Base-by-base conservation (phyloP, 2,329 filamentous ascomycete species). In the Rhexocercosporidium sp. region DNA sequence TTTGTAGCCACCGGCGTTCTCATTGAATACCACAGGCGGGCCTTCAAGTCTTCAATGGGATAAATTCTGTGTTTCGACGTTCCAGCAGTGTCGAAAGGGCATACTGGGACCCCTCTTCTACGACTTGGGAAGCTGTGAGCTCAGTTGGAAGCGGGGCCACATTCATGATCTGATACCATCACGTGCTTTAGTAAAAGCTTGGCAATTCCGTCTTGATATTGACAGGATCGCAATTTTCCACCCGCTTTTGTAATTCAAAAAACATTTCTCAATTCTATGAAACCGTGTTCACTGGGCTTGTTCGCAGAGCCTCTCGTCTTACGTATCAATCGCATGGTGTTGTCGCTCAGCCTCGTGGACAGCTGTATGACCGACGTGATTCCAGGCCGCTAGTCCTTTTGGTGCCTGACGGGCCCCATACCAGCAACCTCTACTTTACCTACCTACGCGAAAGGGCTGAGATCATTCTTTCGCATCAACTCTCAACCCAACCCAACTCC, bases 391-490 rank as follows among this genome's bases (percentile, higher is more conserved):
- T 44, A 41, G 54, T 44, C 41, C 3, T 27, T 53, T 62, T 62
- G 60, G 60, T 62, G 60, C 60, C 60, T 62, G 60, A 62, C 29
- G 16, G 25, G 18, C 41, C n/a, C 34, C 34, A 37, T 37, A 37
- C 34, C 34, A 37, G 34, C 34, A 37, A 37, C 31, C 39, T 60
- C 37, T 31, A 16, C 39, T 60, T 20, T 31, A 16, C 47, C 11
- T 44, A 16, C 1, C 31, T 41, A 27, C 57, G 59, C 41, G 44
- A 61, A 61, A 29, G 57, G 39, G 44, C 61, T 54, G 29, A 34
- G 25, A 34, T 71, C 69, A 68, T 72, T 70, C 68, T 65, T 71
- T 69, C 67, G 61, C 68, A 67, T 56, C 51, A 56, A 37, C 29
- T 56, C 9, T 18, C 51, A 18, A 51, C 44, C 65, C 25, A 57